A percentile compares a stretch with the other conserved stretches of the same genome.
Evolutionary conservation across 306 rosid genomes (phyloP).

Genomic region (Quercus rubra): DNA sequence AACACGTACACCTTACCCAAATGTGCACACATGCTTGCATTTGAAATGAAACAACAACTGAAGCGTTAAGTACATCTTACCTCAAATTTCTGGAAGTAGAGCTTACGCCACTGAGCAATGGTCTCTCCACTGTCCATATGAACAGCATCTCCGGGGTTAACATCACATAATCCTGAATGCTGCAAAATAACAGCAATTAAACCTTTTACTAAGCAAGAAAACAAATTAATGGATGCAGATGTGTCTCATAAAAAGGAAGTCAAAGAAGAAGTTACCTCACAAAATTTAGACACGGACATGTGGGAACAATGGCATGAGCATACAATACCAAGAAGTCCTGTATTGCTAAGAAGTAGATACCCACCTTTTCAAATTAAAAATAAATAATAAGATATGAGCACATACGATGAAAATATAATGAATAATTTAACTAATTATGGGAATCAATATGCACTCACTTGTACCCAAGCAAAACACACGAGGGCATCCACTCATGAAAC

Average conservation of each 20-base stretch:
- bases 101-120: constrained; percentile 52
- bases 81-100: constrained; percentile 49
- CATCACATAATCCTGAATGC: constrained; percentile 58
- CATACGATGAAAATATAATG: not conserved
- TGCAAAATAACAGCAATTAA: constrained; percentile 30
- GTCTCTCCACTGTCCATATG: constrained; percentile 61
- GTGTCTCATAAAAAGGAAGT: not conserved
- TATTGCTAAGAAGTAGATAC: constrained; percentile 36
- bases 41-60: not conserved
- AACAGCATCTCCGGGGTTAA: constrained; percentile 56
- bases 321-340: constrained; percentile 57
- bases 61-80: constrained; percentile 39
- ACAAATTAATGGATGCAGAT: constrained; percentile 9
- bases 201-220: constrained; percentile 8
- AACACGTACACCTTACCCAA: not conserved
- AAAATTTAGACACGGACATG: constrained; percentile 70
- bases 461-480: constrained; percentile 32
- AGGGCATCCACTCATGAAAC: constrained; percentile 33
- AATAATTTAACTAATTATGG: not conserved
- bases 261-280: constrained; percentile 45
- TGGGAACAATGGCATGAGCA: constrained; percentile 61
- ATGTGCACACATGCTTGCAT: not conserved
- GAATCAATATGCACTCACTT: constrained; percentile 22
- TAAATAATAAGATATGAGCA: constrained; percentile 1
- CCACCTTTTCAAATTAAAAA: constrained; percentile 30